Conservation (phyloP, 805 yeast genomes). For the Zygosaccharomyces bisporus region DNA sequence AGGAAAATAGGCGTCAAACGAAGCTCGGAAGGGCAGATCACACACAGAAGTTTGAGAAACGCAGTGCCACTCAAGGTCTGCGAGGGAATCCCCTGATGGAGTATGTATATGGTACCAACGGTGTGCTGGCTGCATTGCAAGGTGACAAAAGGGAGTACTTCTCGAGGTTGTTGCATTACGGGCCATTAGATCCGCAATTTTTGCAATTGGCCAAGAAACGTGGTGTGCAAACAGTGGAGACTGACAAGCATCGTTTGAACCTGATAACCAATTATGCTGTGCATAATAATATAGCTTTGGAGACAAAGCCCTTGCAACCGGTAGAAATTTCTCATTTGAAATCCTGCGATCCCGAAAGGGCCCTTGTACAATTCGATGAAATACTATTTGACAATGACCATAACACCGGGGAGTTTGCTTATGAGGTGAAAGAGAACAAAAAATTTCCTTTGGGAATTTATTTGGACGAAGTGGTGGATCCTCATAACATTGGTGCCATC, state of each 20-base stretch:
- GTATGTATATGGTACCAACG: slow-evolving; percentile 69
- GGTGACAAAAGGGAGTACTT: slow-evolving; percentile 52
- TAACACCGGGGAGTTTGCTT: slow-evolving; percentile 25
- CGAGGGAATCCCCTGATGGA: slow-evolving; percentile 52
- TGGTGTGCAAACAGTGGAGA: slow-evolving; percentile 22
- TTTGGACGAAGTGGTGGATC: slow-evolving; percentile 77
- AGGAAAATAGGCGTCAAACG: slow-evolving; percentile 6
- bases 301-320: slow-evolving; percentile 44
- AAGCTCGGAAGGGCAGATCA: slow-evolving; percentile 11
- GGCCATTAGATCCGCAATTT: slow-evolving; percentile 41
- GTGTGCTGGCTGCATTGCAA: slow-evolving; percentile 67
- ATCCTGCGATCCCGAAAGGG: slow-evolving; percentile 20
- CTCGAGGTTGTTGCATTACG: slow-evolving; percentile 49
- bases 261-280: slow-evolving; percentile 61
- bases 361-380: slow-evolving; percentile 18
- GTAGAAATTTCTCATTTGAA: slow-evolving; percentile 34
- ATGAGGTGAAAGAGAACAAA: slow-evolving; percentile 28
- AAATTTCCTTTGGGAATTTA: slow-evolving; percentile 65
- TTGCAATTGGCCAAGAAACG: slow-evolving; percentile 43
- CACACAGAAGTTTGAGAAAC: slow-evolving; percentile 9
- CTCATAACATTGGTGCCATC: slow-evolving; percentile 84
- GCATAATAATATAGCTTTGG: slow-evolving; percentile 76
- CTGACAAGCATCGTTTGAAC: slow-evolving; percentile 50
- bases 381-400: slow-evolving; percentile 26
- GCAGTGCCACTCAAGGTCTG: slow-evolving; percentile 18